Evolutionary conservation across 2,329 filamentous ascomycete species (phyloP).

Genomic region (Colletotrichum spinosum): DNA sequence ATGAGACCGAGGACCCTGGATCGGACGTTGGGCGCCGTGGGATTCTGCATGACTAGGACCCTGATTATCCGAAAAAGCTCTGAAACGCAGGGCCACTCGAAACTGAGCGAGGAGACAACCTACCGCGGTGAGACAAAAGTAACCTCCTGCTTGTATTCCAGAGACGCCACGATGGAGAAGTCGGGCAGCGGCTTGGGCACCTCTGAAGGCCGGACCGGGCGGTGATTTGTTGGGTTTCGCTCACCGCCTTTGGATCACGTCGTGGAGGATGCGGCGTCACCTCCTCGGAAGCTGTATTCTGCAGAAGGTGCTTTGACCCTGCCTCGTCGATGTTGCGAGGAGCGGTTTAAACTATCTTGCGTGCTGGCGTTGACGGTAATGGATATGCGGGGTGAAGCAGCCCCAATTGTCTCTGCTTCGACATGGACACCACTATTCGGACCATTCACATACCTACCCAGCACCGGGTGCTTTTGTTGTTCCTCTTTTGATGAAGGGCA

Average conservation of each 20-base stretch:
- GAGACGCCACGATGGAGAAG: not conserved
- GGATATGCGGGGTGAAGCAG: not conserved
- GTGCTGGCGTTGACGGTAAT: not conserved
- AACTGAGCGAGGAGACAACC: slow-evolving; percentile 22
- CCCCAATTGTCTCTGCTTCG: slow-evolving; percentile 3
- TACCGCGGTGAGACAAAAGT: not conserved
- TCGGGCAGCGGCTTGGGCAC: slow-evolving; percentile 8
- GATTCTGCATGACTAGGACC: slow-evolving; percentile 33
- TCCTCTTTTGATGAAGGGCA: too few relatives aligned
- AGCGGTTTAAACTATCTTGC: too few relatives aligned
- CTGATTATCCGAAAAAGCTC: slow-evolving; percentile 28
- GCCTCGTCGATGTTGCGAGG: too few relatives aligned
- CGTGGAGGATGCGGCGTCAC: not conserved
- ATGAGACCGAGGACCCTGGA: slow-evolving; percentile 33
- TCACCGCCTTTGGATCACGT: slow-evolving; percentile 13
- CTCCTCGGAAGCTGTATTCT: too few relatives aligned
- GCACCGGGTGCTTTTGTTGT: too few relatives aligned
- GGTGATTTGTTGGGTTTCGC: slow-evolving; percentile 7
- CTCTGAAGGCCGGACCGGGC: not conserved
- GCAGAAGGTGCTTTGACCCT: too few relatives aligned
- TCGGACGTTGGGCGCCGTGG: slow-evolving; percentile 11
- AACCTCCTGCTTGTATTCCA: slow-evolving; percentile 1
- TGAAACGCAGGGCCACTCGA: slow-evolving; percentile 32
- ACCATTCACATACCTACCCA: too few relatives aligned
- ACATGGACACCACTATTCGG: not conserved